Conservation (phyloP, 352 stramenopile species). For the Pythium sukuiense region DNA sequence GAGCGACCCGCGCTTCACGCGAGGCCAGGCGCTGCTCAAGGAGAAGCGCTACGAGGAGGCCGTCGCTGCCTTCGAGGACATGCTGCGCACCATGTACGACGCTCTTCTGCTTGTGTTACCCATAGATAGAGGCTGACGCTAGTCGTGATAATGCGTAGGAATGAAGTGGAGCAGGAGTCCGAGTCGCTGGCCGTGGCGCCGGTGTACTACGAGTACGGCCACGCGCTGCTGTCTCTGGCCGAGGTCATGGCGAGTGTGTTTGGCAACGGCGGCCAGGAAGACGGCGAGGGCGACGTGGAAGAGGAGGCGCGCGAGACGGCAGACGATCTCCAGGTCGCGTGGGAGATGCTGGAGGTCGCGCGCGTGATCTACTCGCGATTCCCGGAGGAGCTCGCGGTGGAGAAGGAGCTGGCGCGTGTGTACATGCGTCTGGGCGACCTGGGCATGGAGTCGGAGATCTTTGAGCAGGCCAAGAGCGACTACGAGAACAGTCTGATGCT, state of each 20-base stretch:
- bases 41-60: conserved; percentile 81
- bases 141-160: conserved; percentile 24
- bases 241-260: conserved; percentile 38
- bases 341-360: conserved; percentile 86
- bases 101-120: background rate
- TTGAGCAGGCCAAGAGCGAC: conserved; percentile 69
- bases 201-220: conserved; percentile 82
- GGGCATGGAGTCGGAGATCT: conserved; percentile 81
- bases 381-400: conserved; percentile 60
- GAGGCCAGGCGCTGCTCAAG: conserved; percentile 68
- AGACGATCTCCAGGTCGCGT: conserved; percentile 82
- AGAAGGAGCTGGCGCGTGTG: conserved; percentile 77
- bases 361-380: conserved; percentile 81
- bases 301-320: conserved; percentile 52
- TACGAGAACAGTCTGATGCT: conserved; percentile 80
- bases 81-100: conserved; percentile 73
- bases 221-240: conserved; percentile 71
- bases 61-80: conserved; percentile 72
- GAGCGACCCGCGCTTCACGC: conserved; percentile 71
- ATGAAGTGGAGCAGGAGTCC: conserved; percentile 66
- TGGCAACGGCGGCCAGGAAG: conserved; percentile 41
- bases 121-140: background rate
- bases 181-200: conserved; percentile 50
- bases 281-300: conserved; percentile 40
- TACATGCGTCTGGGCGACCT: conserved; percentile 82